Evolutionary conservation across 169 alveolate genomes (phyloP).

Genomic region (Plasmodium gaboni): DNA sequence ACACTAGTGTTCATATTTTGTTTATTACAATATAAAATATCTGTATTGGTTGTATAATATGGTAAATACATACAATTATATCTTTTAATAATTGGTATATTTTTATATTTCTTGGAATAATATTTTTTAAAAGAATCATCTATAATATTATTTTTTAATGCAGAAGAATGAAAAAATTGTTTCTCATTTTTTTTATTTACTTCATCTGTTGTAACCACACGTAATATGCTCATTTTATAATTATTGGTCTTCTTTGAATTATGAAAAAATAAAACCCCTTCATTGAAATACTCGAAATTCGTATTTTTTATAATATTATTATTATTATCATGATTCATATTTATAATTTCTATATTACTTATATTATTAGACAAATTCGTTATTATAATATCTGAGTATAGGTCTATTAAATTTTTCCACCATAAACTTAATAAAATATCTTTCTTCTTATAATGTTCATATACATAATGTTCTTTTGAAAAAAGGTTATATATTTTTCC

Average conservation of each 20-base stretch:
- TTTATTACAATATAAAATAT: slow-evolving; percentile 20
- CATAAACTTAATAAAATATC: slow-evolving; percentile 38
- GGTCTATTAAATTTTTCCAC: slow-evolving; percentile 64
- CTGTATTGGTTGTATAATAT: slow-evolving; percentile 38
- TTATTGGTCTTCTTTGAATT: slow-evolving; percentile 33
- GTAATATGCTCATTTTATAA: slow-evolving; percentile 70
- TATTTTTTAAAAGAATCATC: slow-evolving; percentile 45
- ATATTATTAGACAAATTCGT: slow-evolving; percentile 45
- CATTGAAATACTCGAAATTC: slow-evolving; percentile 22
- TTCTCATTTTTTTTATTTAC: slow-evolving; percentile 24
- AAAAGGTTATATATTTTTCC: slow-evolving; percentile 3
- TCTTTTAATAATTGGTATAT: slow-evolving; percentile 40
- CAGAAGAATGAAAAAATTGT: slow-evolving; percentile 22
- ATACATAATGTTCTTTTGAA: slow-evolving; percentile 28
- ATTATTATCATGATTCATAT: slow-evolving; percentile 7
- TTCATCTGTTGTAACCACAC: slow-evolving; percentile 57
- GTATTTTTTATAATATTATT: not conserved
- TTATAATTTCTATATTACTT: slow-evolving; percentile 42
- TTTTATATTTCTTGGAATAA: slow-evolving; percentile 25
- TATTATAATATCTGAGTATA: slow-evolving; percentile 60
- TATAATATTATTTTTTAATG: slow-evolving; percentile 21
- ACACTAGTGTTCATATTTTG: not conserved
- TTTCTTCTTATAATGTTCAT: slow-evolving; percentile 42
- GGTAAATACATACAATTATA: slow-evolving; percentile 57
- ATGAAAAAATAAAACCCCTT: slow-evolving; percentile 51